Percentiles rank a stretch among this genome's conserved stretches.
Conservation (phyloP, 208 protist species). For the Crithidia brevicula region DNA sequence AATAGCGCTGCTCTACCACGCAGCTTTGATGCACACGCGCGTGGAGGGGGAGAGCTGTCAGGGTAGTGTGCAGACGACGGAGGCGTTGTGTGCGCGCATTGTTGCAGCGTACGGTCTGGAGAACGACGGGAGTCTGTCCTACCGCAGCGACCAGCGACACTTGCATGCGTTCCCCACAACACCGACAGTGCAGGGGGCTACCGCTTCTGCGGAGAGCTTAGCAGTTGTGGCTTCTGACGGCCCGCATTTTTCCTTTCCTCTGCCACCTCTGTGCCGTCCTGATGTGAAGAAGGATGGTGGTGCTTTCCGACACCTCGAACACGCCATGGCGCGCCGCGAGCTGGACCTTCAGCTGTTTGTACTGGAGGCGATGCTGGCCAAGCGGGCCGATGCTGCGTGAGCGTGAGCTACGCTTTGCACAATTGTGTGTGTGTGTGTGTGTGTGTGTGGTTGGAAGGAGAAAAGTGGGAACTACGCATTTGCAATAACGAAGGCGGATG, state of each 20-base stretch:
- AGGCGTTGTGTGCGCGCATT: conserved; percentile 24
- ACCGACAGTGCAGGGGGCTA: neutral
- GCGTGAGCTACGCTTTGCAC: neutral
- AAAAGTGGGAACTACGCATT: no score
- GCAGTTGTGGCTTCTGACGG: neutral
- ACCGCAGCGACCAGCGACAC: no score
- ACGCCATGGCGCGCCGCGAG: conserved; percentile 9
- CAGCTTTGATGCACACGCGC: conserved; percentile 24
- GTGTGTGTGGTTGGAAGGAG: neutral
- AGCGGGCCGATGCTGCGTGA: neutral
- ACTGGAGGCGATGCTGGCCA: conserved; percentile 3
- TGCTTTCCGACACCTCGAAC: conserved; percentile 8
- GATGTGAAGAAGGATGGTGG: neutral
- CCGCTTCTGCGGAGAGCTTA: neutral
- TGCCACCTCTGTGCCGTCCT: conserved; percentile 3
- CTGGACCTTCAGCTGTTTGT: conserved; percentile 1
- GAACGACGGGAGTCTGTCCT: no score
- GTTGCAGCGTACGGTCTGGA: conserved; percentile 17
- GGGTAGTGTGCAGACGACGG: neutral
- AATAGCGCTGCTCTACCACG: conserved; percentile 34
- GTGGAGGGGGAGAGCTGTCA: neutral
- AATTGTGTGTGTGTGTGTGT: no score
- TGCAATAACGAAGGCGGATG: no score
- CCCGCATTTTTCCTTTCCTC: neutral
- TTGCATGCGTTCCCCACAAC: neutral